Base-by-base conservation (phyloP, 179 eudicot genomes). In the Silene noctiflora region DNA sequence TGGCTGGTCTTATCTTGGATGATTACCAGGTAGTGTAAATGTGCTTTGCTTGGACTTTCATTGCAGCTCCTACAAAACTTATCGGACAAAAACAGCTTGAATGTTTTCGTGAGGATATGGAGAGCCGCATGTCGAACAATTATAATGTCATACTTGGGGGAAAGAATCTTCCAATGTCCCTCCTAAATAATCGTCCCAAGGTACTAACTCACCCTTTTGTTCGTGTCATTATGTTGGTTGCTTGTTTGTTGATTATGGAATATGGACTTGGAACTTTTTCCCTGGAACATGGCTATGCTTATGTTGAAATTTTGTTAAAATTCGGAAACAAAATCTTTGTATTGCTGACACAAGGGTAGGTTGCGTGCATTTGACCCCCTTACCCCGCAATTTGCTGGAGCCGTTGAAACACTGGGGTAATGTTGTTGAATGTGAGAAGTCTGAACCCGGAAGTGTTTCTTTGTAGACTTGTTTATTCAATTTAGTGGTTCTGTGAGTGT, bases 161-260 rank as follows among this genome's bases (percentile, higher is more conserved):
- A 73, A 95, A 85, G 77, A 93, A 93, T 81, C 80, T 95, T 72
- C 97, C 96, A 9, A 87, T 94, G 97, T 92, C 96, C 55, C 96
- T 94, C 69, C 75, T 92, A 44, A 94, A 88, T 83, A 96, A 91
- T 73, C 86, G 81, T 76, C 93, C 89, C 62, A 94, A 94, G 97
- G 98, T 94, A 72, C 46, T 14, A 3, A 48, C 13, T 48, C 19
- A 17, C 5, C 62, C 16, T 55, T 55, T 55, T 71, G 20, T 55
- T 9, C 2, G 13, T 14, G 58, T 53, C 58, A 2, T 53, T 4
- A 53, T 53, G 58, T 13, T 53, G 19, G 58, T 53, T 13, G 35
- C 19, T 51, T 20, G 5, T 70, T 46, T 70, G 59, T 19, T 44
- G n/a, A 21, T 68, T 44, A n/a, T 29, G 16, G 33, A 48, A 70